Conservation (phyloP, 352 stramenopile genomes). For the Thraustochytrium striatum region DNA sequence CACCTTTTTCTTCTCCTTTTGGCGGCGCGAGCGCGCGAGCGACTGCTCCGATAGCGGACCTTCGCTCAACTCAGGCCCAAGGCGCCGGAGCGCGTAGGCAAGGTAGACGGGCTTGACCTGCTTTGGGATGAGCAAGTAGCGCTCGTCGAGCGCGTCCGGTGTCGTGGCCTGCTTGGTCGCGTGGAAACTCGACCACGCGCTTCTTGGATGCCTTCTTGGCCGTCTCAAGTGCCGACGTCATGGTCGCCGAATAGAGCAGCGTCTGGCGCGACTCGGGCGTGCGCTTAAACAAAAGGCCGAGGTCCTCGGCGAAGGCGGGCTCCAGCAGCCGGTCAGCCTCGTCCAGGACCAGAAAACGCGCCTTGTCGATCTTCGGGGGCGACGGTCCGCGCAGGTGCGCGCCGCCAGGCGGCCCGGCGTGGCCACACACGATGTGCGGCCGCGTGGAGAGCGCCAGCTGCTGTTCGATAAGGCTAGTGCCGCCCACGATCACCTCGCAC, state of each 20-base stretch:
- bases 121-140: conserved; percentile 95
- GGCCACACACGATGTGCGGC: conserved; percentile 93
- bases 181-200: conserved; percentile 66
- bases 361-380: conserved; percentile 56
- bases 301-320: conserved; percentile 73
- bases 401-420: conserved; percentile 92
- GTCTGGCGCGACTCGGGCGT: conserved; percentile 81
- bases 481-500: conserved; percentile 91
- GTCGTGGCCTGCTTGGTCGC: conserved; percentile 55
- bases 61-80: conserved; percentile 54
- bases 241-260: conserved; percentile 94
- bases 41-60: neutral
- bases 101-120: conserved; percentile 93
- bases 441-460: conserved; percentile 74
- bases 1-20: neutral
- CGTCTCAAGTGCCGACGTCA: conserved; percentile 85
- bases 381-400: conserved; percentile 63
- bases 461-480: conserved; percentile 88
- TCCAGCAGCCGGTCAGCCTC: conserved; percentile 92
- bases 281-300: conserved; percentile 75
- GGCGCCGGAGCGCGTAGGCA: conserved; percentile 71
- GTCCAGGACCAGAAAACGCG: conserved; percentile 94
- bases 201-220: conserved; percentile 59
- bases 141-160: conserved; percentile 78
- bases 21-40: too few species aligned